Evolutionary conservation across 139 green algal species (phyloP), one percentile per base, ranked within the genome.

Genomic region (Asterochloris erici): DNA sequence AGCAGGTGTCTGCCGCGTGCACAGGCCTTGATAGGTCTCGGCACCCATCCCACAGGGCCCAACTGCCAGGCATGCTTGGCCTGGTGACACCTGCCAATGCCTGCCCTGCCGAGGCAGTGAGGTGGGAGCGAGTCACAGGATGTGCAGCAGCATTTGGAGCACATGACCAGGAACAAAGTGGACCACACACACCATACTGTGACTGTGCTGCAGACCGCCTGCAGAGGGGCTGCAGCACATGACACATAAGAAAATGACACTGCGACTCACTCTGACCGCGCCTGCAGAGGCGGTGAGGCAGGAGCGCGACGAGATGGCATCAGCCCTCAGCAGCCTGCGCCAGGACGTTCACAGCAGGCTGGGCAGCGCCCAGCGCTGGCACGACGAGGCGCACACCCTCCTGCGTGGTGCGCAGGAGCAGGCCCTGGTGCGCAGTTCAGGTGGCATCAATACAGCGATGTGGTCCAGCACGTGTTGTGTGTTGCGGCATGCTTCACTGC

Each of bases 251-350:
- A 60, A 19, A 28, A 24, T 63, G 73, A 54, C 38, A 54, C 6
- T 54, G 38, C 38, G 6, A 54, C 38, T 6, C 38, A 54, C 38
- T 54, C 29, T 79, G n/a, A 54, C 24, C 54, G 14, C 17, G 68
- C 66, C 21, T 9, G 60, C 76, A 80, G 76, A 80, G 60, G 68
- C 76, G 38, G 76, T 80, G 54, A 80, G 68, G 76, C 76, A 80
- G 19, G 76, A 80, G 24, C 68, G 76, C 14, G 76, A 80, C 14
- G 24, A 11, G 15, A n/a, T 80, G 47, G 60, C 76, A 47, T n/a
- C 60, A 19, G 23, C 76, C 54, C 60, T 80, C 12, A 28, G 38
- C 47, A 62, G 68, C 0, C 27, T 80, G 11, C 76, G 23, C n/a
- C 76, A 80, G 68, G 76, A 70, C 23, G 47, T n/a, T 21, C 24